phyloP scores from a whole-genome alignment of 148 eudicot species.

The Rhododendron ferrugineum region DNA sequence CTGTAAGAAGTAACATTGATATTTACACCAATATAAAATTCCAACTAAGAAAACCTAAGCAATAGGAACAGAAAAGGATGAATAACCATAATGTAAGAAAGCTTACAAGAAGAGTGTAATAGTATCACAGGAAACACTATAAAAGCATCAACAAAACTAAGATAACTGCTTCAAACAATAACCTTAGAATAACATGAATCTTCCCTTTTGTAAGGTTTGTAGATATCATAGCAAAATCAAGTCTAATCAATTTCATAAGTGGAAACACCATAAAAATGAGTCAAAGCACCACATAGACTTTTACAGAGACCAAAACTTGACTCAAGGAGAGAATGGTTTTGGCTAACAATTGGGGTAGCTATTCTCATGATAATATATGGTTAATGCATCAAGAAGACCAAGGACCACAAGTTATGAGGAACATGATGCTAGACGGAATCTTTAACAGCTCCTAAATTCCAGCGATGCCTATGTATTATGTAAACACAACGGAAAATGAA shows the following conservation, averaged over 20 bases:
- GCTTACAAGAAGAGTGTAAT: background rate
- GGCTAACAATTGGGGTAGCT: background rate
- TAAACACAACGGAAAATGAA: background rate
- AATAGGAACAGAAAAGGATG: background rate
- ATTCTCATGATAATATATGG: background rate
- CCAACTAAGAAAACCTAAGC: background rate
- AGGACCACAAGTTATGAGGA: background rate
- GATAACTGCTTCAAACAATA: background rate
- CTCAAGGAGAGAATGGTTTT: background rate
- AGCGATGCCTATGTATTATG: background rate
- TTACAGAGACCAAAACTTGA: background rate
- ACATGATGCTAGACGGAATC: background rate
- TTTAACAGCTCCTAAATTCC: background rate
- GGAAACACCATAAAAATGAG: background rate
- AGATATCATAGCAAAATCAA: background rate
- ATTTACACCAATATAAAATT: background rate
- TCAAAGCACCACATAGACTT: background rate
- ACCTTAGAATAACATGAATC: background rate
- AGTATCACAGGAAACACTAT: background rate
- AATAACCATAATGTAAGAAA: background rate
- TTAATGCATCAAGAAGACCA: background rate
- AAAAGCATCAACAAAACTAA: background rate
- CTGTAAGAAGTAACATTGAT: background rate
- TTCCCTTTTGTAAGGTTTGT: background rate
- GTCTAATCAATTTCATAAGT: background rate